Evolutionary conservation across 352 stramenopile species (phyloP).

Genomic region (Phytopythium delawarense): DNA sequence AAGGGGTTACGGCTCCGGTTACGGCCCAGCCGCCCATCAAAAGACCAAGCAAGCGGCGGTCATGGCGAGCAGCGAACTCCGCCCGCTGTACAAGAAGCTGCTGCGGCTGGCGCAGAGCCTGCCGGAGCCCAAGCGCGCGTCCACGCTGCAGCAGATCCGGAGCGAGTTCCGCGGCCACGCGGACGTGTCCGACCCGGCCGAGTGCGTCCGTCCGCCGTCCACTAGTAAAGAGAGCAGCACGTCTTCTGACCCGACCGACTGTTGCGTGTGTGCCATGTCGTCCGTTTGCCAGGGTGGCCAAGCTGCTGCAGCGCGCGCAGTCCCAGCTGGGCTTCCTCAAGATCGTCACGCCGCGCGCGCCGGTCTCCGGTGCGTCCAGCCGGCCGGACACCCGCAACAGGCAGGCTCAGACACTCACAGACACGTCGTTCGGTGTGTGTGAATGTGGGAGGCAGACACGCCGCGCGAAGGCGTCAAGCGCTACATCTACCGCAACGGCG

Average conservation of each 20-base stretch:
- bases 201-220: slow-evolving; percentile 33
- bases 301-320: slow-evolving; percentile 72
- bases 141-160: slow-evolving; percentile 70
- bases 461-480: slow-evolving; percentile 65
- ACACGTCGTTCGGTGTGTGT: background rate
- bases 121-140: slow-evolving; percentile 57
- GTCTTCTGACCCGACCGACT: background rate
- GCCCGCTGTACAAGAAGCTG: slow-evolving; percentile 85
- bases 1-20: too few species aligned
- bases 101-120: slow-evolving; percentile 72
- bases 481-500: slow-evolving; percentile 80
- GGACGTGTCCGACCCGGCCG: slow-evolving; percentile 53
- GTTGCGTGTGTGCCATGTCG: background rate
- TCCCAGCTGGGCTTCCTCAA: slow-evolving; percentile 82
- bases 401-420: background rate
- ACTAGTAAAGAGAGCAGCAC: too few species aligned
- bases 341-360: slow-evolving; percentile 75
- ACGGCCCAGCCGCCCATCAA: background rate
- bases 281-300: slow-evolving; percentile 33
- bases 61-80: slow-evolving; percentile 32
- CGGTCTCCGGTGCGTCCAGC: slow-evolving; percentile 29
- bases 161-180: slow-evolving; percentile 63
- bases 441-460: background rate
- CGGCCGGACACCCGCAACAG: background rate
- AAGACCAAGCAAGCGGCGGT: background rate